phyloP scores from a whole-genome alignment of 805 yeast genomes.

The Debaryomyces maramus region DNA sequence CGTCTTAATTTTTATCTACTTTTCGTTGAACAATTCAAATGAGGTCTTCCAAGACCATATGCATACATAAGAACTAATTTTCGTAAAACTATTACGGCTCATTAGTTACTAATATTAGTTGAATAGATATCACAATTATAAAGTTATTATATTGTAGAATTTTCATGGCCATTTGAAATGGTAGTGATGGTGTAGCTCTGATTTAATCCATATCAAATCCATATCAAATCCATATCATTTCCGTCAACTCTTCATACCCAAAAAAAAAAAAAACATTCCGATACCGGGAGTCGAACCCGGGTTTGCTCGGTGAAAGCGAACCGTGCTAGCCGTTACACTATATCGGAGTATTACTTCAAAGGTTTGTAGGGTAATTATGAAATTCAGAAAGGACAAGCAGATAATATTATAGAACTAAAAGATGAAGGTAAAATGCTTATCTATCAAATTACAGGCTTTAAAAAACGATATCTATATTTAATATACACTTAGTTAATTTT shows the following conservation, averaged over 20 bases:
- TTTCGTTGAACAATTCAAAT: not conserved
- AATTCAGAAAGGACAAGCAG: too few relatives aligned
- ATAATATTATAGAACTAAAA: not conserved
- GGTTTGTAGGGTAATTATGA: too few relatives aligned
- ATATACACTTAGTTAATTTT: too few relatives aligned
- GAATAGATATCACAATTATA: not conserved
- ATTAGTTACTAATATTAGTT: constrained; percentile 1
- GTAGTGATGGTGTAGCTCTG: too few relatives aligned
- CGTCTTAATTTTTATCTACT: not conserved
- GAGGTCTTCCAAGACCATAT: not conserved
- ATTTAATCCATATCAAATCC: too few relatives aligned
- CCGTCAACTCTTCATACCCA: too few relatives aligned
- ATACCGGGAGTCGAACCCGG: constrained; percentile 88
- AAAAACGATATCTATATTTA: too few relatives aligned
- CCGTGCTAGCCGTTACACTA: constrained; percentile 56
- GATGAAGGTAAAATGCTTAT: not conserved
- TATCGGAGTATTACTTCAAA: constrained; percentile 38
- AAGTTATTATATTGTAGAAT: too few relatives aligned
- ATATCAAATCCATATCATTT: too few relatives aligned
- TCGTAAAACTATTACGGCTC: not conserved
- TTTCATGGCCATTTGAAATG: too few relatives aligned
- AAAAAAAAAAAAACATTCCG: constrained; percentile 45
- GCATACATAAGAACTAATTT: not conserved
- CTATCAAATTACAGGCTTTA: too few relatives aligned
- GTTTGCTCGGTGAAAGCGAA: constrained; percentile 56